Base-by-base conservation (phyloP, 2,329 filamentous ascomycete species). In the Didymella pinodella region DNA sequence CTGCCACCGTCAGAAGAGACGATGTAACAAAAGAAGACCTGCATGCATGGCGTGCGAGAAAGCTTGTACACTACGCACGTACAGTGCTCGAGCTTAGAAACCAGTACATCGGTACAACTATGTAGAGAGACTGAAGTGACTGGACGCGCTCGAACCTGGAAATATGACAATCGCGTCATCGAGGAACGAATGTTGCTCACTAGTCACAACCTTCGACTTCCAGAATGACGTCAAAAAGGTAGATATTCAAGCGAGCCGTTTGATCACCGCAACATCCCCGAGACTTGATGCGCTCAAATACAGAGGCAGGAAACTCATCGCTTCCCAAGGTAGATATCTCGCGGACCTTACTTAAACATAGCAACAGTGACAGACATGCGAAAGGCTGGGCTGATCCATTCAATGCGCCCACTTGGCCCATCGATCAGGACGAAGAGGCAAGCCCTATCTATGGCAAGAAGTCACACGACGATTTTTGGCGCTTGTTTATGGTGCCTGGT, bases 401-500 rank as follows among this genome's bases (percentile, higher is more conserved):
- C n/a, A 50, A 50, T 8, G 48, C 36, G 4, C 48, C 48, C 16
- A 41, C 22, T 8, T 50, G 48, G 48, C 48, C 48, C 4, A 50
- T 50, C 10, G 48, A 50, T n/a, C 48, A 50, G 26, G 25, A 41
- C n/a, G 16, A 40, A 16, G 25, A 29, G 26, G 48, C 48, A 4
- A 29, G 36, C 22, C 16, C 22, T 11, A 31, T 50, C 7, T 50
- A 41, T 25, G 48, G 48, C 11, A n/a, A 29, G 10, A 14, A 50
- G 22, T 14, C 26, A 16, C 48, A 41, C 34, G 31, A 50, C n/a
- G 34, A 29, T 3, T 50, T 50, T 10, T 50, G 48, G 36, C 48
- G 48, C 10, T 26, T 50, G 14, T 50, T 41, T 25, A 50, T 50
- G 48, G 48, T 41, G 16, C 48, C 48, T 14, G 48, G 48, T n/a